Percentiles rank a stretch among this genome's conserved stretches.
Conservation (phyloP, 164 flowering plant genomes). For the Dillenia suffruticosa region DNA sequence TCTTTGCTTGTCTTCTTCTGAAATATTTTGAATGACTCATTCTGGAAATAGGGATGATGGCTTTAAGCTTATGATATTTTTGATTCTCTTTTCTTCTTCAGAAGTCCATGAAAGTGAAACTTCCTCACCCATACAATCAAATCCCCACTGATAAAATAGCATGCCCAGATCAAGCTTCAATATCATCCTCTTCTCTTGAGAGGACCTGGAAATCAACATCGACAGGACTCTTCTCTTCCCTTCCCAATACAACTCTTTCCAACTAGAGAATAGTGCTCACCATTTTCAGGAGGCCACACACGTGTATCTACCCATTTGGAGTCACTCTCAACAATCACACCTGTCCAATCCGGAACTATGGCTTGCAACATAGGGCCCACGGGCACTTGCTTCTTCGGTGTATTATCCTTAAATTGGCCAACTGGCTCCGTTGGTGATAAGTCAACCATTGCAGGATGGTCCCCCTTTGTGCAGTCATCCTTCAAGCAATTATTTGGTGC, state of each 20-base stretch:
- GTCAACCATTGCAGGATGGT: conserved; percentile 8
- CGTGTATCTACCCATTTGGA: conserved; percentile 69
- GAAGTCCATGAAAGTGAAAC: conserved; percentile 55
- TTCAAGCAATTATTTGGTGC: conserved; percentile 6
- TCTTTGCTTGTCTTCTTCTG: conserved; percentile 43
- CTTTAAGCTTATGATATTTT: conserved; percentile 36
- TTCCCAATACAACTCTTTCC: conserved; percentile 63
- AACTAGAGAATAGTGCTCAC: conserved; percentile 15
- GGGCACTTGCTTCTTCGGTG: conserved; percentile 24
- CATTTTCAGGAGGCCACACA: conserved; percentile 57
- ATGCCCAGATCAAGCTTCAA: conserved; percentile 61
- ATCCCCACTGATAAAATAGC: conserved; percentile 55
- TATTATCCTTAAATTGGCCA: conserved; percentile 3
- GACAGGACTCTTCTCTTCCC: conserved; percentile 69
- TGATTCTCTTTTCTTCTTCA: conserved; percentile 53
- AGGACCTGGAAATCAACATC: conserved; percentile 56
- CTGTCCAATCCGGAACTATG: conserved; percentile 63
- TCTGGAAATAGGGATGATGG: conserved; percentile 53
- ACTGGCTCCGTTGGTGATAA: conserved; percentile 6
- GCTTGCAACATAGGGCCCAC: conserved; percentile 68
- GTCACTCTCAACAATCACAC: conserved; percentile 44
- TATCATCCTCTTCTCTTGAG: conserved; percentile 42
- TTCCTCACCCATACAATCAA: conserved; percentile 75
- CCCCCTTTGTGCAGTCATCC: neutral
- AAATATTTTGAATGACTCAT: conserved; percentile 30